Evolutionary conservation across 371 early-diverging fungal species (phyloP), one percentile per base, ranked within the genome.

Genomic region (Circinella umbellata): DNA sequence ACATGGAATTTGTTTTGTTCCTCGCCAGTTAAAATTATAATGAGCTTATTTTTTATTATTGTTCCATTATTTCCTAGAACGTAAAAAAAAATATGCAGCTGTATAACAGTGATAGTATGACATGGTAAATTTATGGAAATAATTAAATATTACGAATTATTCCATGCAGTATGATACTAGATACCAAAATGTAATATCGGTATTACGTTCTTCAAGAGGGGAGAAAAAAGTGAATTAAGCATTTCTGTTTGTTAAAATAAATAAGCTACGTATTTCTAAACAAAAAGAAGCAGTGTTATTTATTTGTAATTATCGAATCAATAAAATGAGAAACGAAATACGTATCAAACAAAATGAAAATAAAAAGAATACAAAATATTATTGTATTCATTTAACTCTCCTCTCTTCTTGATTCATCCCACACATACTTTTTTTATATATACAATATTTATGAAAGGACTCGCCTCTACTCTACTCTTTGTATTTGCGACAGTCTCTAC

Each of bases 21-120:
- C 57, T 57, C 57, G 57, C 27, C 57, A n/a, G 57, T 57, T 57
- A 34, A 57, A 34, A 57, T n/a, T 57, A 20, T 6, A 57, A 57
- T 34, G 5, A 10, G 11, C 42, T 27, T 27, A 27, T 27, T 27
- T 27, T 27, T 27, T 27, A 27, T 27, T 27, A 27, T 27, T 27
- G 27, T 27, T 27, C 27, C 27, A 27, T 27, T 27, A 27, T 27
- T 27, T 27, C 27, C 27, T 27, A 27, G 27, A 27, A 27, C 27
- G 27, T 27, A 27, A 27, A 27, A 27, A 27, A 27, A 27, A 27
- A 27, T 27, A 27, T 27, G 27, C 2, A 27, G 27, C 27, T 27
- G 27, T 27, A 27, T 27, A 27, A 27, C 47, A 3, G 3, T 47
- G 15, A 47, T 47, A 11, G 47, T 11, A 47, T 15, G 9, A 15